These are phyloP conservation scores for Fonsecaea pedrosoi DNA, from an alignment of 2,329 filamentous ascomycete genomes.

Conservation along the genomic window DNA sequence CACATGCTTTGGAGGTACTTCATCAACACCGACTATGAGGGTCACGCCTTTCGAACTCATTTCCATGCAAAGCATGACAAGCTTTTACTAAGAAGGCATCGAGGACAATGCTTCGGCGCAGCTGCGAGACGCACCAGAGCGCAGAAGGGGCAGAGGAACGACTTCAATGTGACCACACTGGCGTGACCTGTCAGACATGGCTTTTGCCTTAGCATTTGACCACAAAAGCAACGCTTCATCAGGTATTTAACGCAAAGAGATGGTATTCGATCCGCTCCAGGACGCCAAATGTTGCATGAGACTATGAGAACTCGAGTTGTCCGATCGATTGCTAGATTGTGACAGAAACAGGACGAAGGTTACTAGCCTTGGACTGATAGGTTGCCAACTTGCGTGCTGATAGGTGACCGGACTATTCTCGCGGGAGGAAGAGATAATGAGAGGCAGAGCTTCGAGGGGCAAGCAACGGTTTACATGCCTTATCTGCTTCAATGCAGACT, in stretches of 20 bases:
- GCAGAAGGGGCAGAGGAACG: neutral
- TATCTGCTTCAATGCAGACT: too few species aligned
- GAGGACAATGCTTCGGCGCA: neutral
- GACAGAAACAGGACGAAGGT: too few species aligned
- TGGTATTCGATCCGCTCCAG: too few species aligned
- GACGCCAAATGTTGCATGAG: too few species aligned
- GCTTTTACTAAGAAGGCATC: neutral
- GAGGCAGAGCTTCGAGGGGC: too few species aligned
- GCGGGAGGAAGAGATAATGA: too few species aligned
- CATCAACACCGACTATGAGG: neutral
- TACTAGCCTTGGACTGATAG: too few species aligned
- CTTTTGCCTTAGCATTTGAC: neutral
- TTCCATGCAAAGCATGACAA: neutral
- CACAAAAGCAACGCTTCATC: neutral
- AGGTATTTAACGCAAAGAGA: neutral
- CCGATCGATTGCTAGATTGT: too few species aligned
- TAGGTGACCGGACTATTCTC: too few species aligned
- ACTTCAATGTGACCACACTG: neutral
- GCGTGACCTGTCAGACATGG: neutral
- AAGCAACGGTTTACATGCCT: too few species aligned
- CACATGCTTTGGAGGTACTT: neutral
- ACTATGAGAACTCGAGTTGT: too few species aligned
- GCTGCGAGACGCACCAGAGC: neutral
- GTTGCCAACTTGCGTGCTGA: too few species aligned
- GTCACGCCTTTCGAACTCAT: neutral